phyloP scores from a whole-genome alignment of 2,329 filamentous ascomycete species.

The Pestalotiopsis fici region DNA sequence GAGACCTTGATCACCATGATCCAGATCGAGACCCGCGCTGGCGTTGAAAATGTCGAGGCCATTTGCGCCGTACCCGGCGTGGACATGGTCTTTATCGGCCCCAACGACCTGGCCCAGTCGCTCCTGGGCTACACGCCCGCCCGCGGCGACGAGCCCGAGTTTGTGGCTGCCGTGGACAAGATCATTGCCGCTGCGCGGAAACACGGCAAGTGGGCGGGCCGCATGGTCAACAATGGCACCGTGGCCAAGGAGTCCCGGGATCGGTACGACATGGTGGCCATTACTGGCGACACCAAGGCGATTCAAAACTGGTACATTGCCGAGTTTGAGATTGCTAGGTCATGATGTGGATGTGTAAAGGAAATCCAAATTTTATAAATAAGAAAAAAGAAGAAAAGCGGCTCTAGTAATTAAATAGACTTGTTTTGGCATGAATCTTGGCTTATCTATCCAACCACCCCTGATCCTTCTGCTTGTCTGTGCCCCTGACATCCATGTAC shows the following conservation, averaged over 20 bases:
- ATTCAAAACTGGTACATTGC: slow-evolving; percentile 6
- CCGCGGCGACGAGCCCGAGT: slow-evolving; percentile 3
- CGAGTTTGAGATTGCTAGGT: slow-evolving; percentile 2
- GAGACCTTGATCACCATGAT: slow-evolving; percentile 1
- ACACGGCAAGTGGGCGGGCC: slow-evolving; percentile 4
- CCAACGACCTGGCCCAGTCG: slow-evolving; percentile 5
- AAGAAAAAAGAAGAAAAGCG: neutral
- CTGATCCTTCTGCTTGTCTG: neutral
- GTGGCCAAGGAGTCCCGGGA: neutral
- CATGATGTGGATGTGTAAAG: neutral
- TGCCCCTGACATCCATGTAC: neutral
- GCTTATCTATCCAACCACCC: neutral
- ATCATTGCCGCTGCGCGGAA: slow-evolving; percentile 1
- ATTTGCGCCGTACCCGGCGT: neutral
- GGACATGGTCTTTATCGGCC: slow-evolving; percentile 2
- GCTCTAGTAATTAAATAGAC: neutral
- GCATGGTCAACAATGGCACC: slow-evolving; percentile 5
- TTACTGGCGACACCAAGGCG: slow-evolving; percentile 5
- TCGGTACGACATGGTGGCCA: slow-evolving; percentile 1
- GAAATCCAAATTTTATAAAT: neutral
- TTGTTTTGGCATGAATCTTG: neutral
- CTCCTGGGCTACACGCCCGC: slow-evolving; percentile 2
- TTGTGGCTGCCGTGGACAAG: neutral
- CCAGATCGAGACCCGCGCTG: neutral
- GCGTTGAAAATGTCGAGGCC: neutral